These are phyloP conservation scores for Bacidia rubella DNA, from an alignment of 495 filamentous ascomycete genomes.

Conservation along the genomic window DNA sequence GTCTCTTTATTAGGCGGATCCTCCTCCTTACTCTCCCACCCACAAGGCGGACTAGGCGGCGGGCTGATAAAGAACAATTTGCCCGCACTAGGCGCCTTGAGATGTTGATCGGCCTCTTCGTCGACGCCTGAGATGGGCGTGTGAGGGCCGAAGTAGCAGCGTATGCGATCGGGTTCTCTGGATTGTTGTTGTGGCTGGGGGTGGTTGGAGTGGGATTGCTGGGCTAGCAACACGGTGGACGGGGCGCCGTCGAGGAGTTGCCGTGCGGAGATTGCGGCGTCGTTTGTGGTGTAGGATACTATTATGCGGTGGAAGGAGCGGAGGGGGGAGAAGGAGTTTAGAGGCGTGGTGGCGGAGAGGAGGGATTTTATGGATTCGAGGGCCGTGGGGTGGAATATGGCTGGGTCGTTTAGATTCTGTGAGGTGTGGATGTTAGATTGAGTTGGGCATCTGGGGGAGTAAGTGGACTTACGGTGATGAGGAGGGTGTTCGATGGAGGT, in stretches of 20 bases:
- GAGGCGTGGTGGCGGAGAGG: conserved; percentile 50
- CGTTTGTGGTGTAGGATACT: conserved; percentile 64
- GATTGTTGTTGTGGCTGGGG: neutral
- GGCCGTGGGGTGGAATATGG: conserved; percentile 66
- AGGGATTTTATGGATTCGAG: conserved; percentile 62
- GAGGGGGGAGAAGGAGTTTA: conserved; percentile 83
- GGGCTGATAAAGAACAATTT: conserved; percentile 97
- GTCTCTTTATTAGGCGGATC: conserved; percentile 89
- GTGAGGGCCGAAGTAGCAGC: conserved; percentile 79
- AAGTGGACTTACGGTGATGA: conserved; percentile 50
- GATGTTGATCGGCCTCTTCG: conserved; percentile 48
- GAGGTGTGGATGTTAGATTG: conserved; percentile 1
- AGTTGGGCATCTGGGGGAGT: neutral
- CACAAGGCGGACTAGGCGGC: conserved; percentile 79
- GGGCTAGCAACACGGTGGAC: neutral
- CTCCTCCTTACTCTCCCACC: conserved; percentile 83
- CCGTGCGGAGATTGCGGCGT: conserved; percentile 59
- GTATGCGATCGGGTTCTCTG: conserved; percentile 35
- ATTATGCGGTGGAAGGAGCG: conserved; percentile 87
- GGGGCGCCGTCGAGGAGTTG: conserved; percentile 37
- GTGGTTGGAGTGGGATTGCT: neutral
- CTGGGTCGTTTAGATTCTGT: conserved; percentile 61
- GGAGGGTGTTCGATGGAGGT: conserved; percentile 80
- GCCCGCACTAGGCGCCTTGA: conserved; percentile 68
- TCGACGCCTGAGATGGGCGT: conserved; percentile 47